Conservation (phyloP, 441 rosid genomes). For the California macrophylla region DNA sequence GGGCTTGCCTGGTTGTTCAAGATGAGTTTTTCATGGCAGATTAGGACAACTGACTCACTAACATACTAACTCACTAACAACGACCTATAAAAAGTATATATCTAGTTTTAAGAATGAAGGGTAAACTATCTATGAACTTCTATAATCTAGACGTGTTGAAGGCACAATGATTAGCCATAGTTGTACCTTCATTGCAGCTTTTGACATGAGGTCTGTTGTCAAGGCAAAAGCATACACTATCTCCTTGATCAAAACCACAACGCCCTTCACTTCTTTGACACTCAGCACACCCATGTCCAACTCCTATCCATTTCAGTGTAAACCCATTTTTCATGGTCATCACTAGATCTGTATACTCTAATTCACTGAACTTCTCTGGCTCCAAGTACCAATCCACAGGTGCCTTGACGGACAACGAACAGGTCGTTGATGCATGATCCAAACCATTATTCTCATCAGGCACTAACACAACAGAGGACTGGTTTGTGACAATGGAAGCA, state of each 20-base stretch:
- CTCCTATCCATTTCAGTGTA: constrained; percentile 37
- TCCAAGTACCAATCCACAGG: constrained; percentile 25
- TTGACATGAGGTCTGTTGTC: constrained; percentile 24
- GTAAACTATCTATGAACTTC: background rate
- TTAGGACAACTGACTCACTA: too few species aligned
- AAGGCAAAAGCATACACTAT: constrained; percentile 39
- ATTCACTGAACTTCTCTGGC: background rate
- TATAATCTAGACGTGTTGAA: background rate
- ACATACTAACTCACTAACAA: too few species aligned
- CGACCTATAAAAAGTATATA: too few species aligned
- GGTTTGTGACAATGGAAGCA: constrained; percentile 18
- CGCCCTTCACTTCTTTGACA: constrained; percentile 40
- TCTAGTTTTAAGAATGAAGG: background rate
- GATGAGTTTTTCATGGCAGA: too few species aligned
- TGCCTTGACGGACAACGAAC: constrained; percentile 25
- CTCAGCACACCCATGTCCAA: constrained; percentile 29
- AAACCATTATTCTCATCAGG: constrained; percentile 6
- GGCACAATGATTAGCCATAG: background rate
- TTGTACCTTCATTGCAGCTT: constrained; percentile 37
- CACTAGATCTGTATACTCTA: constrained; percentile 27
- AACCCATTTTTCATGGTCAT: constrained; percentile 30
- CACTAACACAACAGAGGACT: constrained; percentile 29
- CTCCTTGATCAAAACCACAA: constrained; percentile 31
- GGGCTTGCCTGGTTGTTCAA: too few species aligned
- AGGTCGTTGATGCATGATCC: constrained; percentile 15